These are phyloP conservation scores for Exserohilum rostratum DNA, from an alignment of 2,329 filamentous ascomycete species.

Conservation along the genomic window DNA sequence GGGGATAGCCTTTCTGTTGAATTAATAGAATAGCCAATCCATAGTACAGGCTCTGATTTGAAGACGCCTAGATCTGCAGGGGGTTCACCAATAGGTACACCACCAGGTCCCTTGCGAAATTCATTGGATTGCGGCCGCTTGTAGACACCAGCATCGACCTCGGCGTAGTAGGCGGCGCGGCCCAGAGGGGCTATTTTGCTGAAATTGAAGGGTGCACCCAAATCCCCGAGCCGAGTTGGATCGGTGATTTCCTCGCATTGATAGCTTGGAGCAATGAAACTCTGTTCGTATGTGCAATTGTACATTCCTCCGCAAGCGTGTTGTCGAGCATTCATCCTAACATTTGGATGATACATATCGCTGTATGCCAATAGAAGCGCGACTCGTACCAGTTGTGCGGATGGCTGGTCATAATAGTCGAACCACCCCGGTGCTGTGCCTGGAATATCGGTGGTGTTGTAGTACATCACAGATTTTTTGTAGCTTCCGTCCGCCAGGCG, in stretches of 20 bases:
- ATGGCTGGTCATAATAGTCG: slow-evolving; percentile 47
- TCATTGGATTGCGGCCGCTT: slow-evolving; percentile 29
- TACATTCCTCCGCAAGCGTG: slow-evolving; percentile 45
- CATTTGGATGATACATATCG: slow-evolving; percentile 35
- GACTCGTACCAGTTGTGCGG: slow-evolving; percentile 33
- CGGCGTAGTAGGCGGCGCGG: slow-evolving; percentile 34
- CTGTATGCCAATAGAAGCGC: slow-evolving; percentile 42
- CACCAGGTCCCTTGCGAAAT: slow-evolving; percentile 35
- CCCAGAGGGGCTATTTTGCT: slow-evolving; percentile 38
- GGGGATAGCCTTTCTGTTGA: slow-evolving; percentile 27
- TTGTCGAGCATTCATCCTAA: slow-evolving; percentile 38
- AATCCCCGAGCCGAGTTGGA: slow-evolving; percentile 21
- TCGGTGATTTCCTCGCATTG: slow-evolving; percentile 41
- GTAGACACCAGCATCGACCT: slow-evolving; percentile 40
- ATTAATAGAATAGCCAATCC: slow-evolving; percentile 44
- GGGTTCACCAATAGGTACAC: slow-evolving; percentile 30
- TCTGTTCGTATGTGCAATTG: slow-evolving; percentile 44
- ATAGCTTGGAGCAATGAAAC: slow-evolving; percentile 41
- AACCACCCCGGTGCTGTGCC: slow-evolving; percentile 31
- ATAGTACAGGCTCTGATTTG: slow-evolving; percentile 43
- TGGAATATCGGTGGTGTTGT: slow-evolving; percentile 41
- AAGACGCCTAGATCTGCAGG: slow-evolving; percentile 35
- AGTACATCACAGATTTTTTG: slow-evolving; percentile 40
- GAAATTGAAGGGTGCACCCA: slow-evolving; percentile 43
- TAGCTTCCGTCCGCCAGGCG: slow-evolving; percentile 28